Percentiles rank a stretch among this genome's conserved stretches.
These are phyloP conservation scores for Nyssa sinensis DNA, from an alignment of 148 eudicot species.

Conservation along the genomic window DNA sequence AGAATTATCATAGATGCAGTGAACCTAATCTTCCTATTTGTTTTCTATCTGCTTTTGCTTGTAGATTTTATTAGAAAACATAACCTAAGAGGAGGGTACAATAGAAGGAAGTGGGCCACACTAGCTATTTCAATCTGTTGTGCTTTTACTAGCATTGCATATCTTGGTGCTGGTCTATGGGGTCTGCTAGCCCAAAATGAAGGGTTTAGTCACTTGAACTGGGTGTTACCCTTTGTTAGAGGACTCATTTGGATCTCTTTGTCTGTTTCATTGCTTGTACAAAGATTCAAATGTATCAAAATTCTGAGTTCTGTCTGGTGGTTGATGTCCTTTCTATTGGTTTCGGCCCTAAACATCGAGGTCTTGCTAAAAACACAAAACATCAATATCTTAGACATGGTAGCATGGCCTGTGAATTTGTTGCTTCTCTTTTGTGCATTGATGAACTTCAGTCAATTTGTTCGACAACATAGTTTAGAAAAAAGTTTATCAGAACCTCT, in stretches of 20 bases:
- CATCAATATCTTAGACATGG: conserved; percentile 25
- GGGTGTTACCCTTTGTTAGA: conserved; percentile 31
- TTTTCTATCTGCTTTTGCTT: conserved; percentile 32
- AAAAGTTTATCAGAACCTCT: conserved; percentile 42
- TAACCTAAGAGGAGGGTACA: neutral
- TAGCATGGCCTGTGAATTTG: conserved; percentile 48
- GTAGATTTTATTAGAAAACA: conserved; percentile 11
- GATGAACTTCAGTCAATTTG: conserved; percentile 23
- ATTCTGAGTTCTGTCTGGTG: conserved; percentile 48
- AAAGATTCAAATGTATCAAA: conserved; percentile 34
- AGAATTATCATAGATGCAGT: conserved; percentile 31
- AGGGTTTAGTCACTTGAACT: conserved; percentile 20
- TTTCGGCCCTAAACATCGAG: conserved; percentile 37
- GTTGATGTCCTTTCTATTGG: conserved; percentile 38
- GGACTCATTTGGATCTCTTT: conserved; percentile 52
- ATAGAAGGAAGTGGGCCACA: conserved; percentile 26
- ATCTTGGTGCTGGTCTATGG: conserved; percentile 29
- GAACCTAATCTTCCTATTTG: conserved; percentile 38
- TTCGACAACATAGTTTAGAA: conserved; percentile 7
- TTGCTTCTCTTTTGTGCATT: conserved; percentile 45
- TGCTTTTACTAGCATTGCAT: conserved; percentile 33
- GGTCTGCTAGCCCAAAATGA: conserved; percentile 8
- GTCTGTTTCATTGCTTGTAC: conserved; percentile 36
- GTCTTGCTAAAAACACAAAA: conserved; percentile 17
- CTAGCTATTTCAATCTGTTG: conserved; percentile 35